A percentile compares a stretch with the other conserved stretches of the same genome.
phyloP scores from a whole-genome alignment of 768 basidiomycete species.

The Boletus subcaerulescens region DNA sequence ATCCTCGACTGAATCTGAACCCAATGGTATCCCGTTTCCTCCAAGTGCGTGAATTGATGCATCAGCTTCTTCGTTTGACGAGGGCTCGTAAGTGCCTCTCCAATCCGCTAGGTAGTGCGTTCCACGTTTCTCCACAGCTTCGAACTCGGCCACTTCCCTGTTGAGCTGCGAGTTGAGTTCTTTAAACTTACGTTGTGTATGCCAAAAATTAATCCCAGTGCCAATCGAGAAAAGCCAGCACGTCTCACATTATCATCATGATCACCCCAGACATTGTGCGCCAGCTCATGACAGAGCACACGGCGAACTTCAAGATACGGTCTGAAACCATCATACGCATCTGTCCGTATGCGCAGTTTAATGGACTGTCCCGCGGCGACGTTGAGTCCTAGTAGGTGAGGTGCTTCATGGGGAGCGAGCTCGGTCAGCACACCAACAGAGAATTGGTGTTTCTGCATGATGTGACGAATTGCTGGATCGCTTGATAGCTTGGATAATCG shows the following conservation, averaged over 20 bases:
- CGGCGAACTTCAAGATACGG: conserved; percentile 60
- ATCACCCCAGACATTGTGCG: conserved; percentile 72
- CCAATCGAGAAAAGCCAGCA: neutral
- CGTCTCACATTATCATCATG: conserved; percentile 67
- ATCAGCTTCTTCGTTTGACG: conserved; percentile 55
- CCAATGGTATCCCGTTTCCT: conserved; percentile 30
- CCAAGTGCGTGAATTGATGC: conserved; percentile 55
- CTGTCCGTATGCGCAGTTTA: conserved; percentile 66
- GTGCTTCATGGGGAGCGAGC: conserved; percentile 75
- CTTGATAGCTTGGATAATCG: conserved; percentile 57
- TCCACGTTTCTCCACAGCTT: conserved; percentile 48
- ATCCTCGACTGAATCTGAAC: conserved; percentile 52
- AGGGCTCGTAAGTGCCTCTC: conserved; percentile 47
- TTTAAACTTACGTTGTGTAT: conserved; percentile 58
- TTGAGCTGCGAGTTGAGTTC: conserved; percentile 72
- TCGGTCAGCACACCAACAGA: conserved; percentile 70
- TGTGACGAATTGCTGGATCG: conserved; percentile 67
- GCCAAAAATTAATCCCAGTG: neutral
- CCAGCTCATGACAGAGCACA: conserved; percentile 73
- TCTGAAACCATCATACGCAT: conserved; percentile 70
- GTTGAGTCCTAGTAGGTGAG: conserved; percentile 67
- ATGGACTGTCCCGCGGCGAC: conserved; percentile 59
- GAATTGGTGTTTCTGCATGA: conserved; percentile 71
- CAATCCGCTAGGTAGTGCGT: conserved; percentile 48
- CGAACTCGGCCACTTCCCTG: conserved; percentile 68